These are phyloP conservation scores for Solanum arcanum DNA, from an alignment of 257 asterid species.

Conservation along the genomic window DNA sequence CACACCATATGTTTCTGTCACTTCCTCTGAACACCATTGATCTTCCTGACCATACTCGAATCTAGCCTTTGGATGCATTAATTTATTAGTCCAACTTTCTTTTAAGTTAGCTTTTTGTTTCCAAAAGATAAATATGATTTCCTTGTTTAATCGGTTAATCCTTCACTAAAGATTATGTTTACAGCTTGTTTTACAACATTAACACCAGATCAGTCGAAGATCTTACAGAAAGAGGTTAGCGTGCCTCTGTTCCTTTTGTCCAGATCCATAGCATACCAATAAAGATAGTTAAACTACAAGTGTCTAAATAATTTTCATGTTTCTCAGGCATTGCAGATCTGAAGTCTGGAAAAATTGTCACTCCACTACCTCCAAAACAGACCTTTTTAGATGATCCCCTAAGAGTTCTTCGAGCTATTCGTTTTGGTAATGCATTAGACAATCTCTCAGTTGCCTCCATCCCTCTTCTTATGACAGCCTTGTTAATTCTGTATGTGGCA, in stretches of 20 bases:
- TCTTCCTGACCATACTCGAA: no score
- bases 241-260: neutral
- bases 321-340: constrained; percentile 58
- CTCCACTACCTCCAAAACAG: constrained; percentile 89
- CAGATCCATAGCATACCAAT: neutral
- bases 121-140: neutral
- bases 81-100: neutral
- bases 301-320: neutral
- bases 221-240: constrained; percentile 67
- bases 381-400: constrained; percentile 95
- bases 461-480: neutral
- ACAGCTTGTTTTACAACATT: constrained; percentile 94
- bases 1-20: no score
- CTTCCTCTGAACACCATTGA: no score
- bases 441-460: neutral
- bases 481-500: neutral
- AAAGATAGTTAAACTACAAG: neutral
- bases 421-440: constrained; percentile 51
- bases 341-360: constrained; percentile 77
- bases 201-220: constrained; percentile 73
- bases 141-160: neutral
- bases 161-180: neutral
- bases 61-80: neutral
- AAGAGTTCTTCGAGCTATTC: constrained; percentile 94
- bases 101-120: neutral